Evolutionary conservation across 1,284 basidiomycete species (phyloP).

Genomic region (Stygiomarasmius scandens): DNA sequence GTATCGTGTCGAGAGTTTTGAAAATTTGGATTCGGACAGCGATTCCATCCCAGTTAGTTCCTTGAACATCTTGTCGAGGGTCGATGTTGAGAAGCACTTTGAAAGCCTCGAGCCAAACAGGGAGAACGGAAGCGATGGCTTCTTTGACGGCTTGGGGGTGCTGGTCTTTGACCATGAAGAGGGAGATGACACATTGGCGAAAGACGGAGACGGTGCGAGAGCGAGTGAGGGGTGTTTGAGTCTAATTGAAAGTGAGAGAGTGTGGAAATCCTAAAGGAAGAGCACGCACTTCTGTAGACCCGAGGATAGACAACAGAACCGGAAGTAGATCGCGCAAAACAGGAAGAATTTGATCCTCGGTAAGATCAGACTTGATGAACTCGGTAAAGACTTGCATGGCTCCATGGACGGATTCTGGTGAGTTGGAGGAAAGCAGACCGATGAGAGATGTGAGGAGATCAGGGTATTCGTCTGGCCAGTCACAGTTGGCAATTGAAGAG

Average conservation of each 20-base stretch:
- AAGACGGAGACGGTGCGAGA: slow-evolving; percentile 88
- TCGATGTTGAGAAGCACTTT: slow-evolving; percentile 73
- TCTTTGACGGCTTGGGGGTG: slow-evolving; percentile 86
- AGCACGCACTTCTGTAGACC: slow-evolving; percentile 64
- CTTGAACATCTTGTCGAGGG: slow-evolving; percentile 59
- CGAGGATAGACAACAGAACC: slow-evolving; percentile 82
- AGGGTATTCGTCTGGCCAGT: slow-evolving; percentile 95
- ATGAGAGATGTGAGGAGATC: slow-evolving; percentile 77
- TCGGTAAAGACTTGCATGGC: slow-evolving; percentile 95
- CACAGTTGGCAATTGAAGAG: slow-evolving; percentile 83
- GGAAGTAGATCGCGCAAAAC: slow-evolving; percentile 85
- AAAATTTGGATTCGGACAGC: slow-evolving; percentile 79
- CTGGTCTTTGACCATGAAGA: slow-evolving; percentile 94
- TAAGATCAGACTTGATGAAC: slow-evolving; percentile 88
- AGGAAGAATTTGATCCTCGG: slow-evolving; percentile 90
- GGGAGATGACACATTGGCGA: slow-evolving; percentile 84
- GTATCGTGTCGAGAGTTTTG: slow-evolving; percentile 77
- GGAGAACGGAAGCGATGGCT: slow-evolving; percentile 79
- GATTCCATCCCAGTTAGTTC: slow-evolving; percentile 76
- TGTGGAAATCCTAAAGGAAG: slow-evolving; percentile 1
- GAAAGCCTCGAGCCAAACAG: slow-evolving; percentile 89
- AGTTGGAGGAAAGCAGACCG: slow-evolving; percentile 68
- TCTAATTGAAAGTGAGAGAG: slow-evolving; percentile 36
- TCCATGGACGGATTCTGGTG: slow-evolving; percentile 81
- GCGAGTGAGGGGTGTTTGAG: slow-evolving; percentile 78